A percentile compares a stretch with the other conserved stretches of the same genome.
Conservation (phyloP, 176 grass and related monocot species). For the Oryza punctata region DNA sequence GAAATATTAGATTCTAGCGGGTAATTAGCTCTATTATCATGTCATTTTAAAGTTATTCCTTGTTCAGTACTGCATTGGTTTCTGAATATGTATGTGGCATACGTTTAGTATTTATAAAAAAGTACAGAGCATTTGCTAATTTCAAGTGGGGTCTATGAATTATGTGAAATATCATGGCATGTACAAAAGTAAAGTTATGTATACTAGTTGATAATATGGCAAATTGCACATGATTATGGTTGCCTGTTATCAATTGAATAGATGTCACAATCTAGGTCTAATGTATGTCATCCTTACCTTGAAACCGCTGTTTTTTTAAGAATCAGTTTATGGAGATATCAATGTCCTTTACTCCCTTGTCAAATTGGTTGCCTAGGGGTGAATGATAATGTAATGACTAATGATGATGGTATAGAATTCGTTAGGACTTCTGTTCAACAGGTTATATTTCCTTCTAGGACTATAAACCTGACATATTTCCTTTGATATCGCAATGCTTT, state of each 20-base stretch:
- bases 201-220: background rate
- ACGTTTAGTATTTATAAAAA: conserved; percentile 27
- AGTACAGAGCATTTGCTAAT: conserved; percentile 12
- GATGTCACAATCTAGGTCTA: background rate
- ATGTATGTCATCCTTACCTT: background rate
- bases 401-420: background rate
- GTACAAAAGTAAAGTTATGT: background rate
- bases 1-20: conserved; percentile 67
- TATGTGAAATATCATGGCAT: background rate
- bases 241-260: conserved; percentile 6
- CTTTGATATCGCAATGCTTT: background rate
- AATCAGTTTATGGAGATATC: background rate
- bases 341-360: background rate
- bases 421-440: background rate
- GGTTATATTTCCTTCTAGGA: background rate
- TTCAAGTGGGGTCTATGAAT: background rate
- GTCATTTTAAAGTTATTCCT: conserved; percentile 2
- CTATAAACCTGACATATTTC: background rate
- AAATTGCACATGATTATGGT: background rate
- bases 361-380: background rate
- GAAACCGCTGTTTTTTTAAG: background rate
- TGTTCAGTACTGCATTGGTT: background rate
- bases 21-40: conserved; percentile 42
- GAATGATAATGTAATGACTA: background rate
- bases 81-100: background rate